Conservation (phyloP, 371 early-diverging fungal genomes). For the Rhizopus sp. region DNA sequence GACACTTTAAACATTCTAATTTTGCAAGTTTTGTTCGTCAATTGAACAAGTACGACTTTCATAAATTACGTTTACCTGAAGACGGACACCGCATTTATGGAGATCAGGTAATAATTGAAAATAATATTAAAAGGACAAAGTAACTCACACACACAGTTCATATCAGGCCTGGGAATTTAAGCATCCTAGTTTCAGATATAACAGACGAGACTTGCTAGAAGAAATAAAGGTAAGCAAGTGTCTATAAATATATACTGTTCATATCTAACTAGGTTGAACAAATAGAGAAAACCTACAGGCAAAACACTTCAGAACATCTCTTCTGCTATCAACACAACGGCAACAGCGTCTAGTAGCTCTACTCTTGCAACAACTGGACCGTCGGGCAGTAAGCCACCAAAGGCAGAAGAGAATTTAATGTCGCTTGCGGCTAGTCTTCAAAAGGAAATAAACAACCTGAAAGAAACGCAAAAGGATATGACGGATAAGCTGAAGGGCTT, state of each 20-base stretch:
- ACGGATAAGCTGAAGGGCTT: constrained; percentile 19
- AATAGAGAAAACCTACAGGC: constrained; percentile 38
- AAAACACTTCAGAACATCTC: constrained; percentile 17
- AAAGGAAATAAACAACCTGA: constrained; percentile 44
- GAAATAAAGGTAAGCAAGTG: constrained; percentile 44
- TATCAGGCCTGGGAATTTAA: constrained; percentile 75
- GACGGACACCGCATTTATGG: constrained; percentile 64
- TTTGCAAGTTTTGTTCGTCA: constrained; percentile 94
- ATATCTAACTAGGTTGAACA: not conserved
- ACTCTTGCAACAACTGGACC: not conserved
- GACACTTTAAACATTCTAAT: constrained; percentile 91
- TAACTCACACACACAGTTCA: not conserved
- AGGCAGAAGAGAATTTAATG: constrained; percentile 23
- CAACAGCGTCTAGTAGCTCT: not conserved
- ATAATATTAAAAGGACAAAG: not conserved
- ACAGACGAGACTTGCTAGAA: constrained; percentile 64
- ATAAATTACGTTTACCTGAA: constrained; percentile 71
- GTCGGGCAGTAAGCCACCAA: not conserved
- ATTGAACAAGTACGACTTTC: constrained; percentile 93
- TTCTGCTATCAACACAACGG: constrained; percentile 7
- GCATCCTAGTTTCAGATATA: constrained; percentile 71
- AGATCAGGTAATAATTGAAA: constrained; percentile 52
- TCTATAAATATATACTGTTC: not conserved
- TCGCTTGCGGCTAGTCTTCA: constrained; percentile 37
- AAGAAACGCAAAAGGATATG: constrained; percentile 37